These are phyloP conservation scores for Thalia dealbata DNA, from an alignment of 176 grass and related monocot species.

Conservation along the genomic window DNA sequence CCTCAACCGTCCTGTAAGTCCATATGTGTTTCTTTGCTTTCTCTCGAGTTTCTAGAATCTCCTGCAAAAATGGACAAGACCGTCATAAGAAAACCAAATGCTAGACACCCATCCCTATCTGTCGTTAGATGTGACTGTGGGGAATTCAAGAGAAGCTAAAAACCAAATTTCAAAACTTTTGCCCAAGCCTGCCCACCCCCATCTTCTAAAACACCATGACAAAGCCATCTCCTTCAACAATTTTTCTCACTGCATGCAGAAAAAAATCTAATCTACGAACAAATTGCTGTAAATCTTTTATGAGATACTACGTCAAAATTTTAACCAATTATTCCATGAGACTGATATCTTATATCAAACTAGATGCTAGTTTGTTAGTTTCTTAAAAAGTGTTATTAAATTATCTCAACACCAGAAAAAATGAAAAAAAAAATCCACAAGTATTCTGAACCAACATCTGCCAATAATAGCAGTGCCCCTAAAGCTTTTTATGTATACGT, in stretches of 20 bases:
- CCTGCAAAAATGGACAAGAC: slow-evolving; percentile 17
- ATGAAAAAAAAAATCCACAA: neutral
- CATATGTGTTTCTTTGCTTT: slow-evolving; percentile 56
- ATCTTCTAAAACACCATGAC: too few relatives aligned
- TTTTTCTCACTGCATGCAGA: neutral
- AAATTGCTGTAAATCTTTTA: neutral
- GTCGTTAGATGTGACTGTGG: too few relatives aligned
- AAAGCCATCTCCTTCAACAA: neutral
- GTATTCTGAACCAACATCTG: neutral
- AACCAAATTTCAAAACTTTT: too few relatives aligned
- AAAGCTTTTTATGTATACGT: neutral
- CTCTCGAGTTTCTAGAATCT: slow-evolving; percentile 54
- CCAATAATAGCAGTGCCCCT: neutral
- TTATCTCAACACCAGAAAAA: neutral
- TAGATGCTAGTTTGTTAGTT: neutral
- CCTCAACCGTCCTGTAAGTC: slow-evolving; percentile 70
- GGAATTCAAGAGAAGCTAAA: too few relatives aligned
- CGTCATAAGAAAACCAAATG: neutral
- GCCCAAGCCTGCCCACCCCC: too few relatives aligned
- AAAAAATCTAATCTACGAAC: neutral
- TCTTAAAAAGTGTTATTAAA: neutral
- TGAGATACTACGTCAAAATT: neutral
- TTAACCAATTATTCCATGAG: neutral
- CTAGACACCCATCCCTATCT: neutral
- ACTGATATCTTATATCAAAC: neutral